Percentiles rank a stretch among this genome's conserved stretches.
phyloP scores from a whole-genome alignment of 2,329 filamentous ascomycete species.

The Fusarium miscanthi region DNA sequence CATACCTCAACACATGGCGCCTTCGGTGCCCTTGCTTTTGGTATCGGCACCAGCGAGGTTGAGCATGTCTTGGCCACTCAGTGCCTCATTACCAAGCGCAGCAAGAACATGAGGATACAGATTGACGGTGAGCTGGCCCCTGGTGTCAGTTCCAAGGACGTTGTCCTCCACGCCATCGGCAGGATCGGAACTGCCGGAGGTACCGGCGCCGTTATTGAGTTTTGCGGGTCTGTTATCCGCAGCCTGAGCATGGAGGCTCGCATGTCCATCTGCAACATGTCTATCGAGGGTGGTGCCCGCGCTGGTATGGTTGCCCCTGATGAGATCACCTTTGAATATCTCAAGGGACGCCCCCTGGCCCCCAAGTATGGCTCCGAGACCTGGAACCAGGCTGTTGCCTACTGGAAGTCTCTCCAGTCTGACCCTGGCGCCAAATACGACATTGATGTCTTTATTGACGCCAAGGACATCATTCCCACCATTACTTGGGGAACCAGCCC shows the following conservation, averaged over 20 bases:
- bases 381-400: slow-evolving; percentile 88
- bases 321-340: slow-evolving; percentile 92
- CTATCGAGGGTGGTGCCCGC: slow-evolving; percentile 93
- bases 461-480: slow-evolving; percentile 92
- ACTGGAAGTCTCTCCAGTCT: slow-evolving; percentile 88
- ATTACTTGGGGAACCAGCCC: slow-evolving; percentile 97
- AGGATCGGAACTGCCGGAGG: slow-evolving; percentile 95
- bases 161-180: slow-evolving; percentile 92
- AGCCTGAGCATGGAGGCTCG: slow-evolving; percentile 92
- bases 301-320: slow-evolving; percentile 98
- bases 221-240: slow-evolving; percentile 93
- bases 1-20: slow-evolving; percentile 98
- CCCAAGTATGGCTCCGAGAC: slow-evolving; percentile 85
- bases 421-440: slow-evolving; percentile 93
- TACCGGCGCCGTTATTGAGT: slow-evolving; percentile 95
- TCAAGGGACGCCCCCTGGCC: slow-evolving; percentile 89
- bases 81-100: slow-evolving; percentile 91
- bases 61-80: slow-evolving; percentile 98
- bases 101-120: slow-evolving; percentile 98
- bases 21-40: slow-evolving; percentile 93
- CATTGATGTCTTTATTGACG: slow-evolving; percentile 87
- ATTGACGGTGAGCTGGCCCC: slow-evolving; percentile 90
- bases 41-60: slow-evolving; percentile 97
- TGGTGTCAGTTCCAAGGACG: slow-evolving; percentile 95
- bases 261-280: slow-evolving; percentile 99